These are phyloP conservation scores for Aspergillus felis DNA, from an alignment of 2,329 filamentous ascomycete species.

Conservation along the genomic window DNA sequence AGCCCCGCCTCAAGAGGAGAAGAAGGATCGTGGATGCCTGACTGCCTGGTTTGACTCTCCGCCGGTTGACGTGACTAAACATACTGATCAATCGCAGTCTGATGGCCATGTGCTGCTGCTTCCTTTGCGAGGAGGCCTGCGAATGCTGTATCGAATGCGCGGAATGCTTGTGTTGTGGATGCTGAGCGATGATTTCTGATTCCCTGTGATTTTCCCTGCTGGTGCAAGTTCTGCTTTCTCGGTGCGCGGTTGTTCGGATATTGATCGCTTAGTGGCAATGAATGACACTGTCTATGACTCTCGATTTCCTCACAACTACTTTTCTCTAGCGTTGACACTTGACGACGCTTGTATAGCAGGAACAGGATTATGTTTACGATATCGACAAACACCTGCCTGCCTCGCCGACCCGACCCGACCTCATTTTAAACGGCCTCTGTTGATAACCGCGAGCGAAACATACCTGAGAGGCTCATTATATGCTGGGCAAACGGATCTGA, in stretches of 20 bases:
- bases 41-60: slow-evolving; percentile 12
- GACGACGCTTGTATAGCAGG: too few relatives aligned
- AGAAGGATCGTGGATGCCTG: slow-evolving; percentile 17
- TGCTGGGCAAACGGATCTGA: too few relatives aligned
- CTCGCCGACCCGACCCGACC: too few relatives aligned
- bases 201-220: neutral
- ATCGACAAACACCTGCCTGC: too few relatives aligned
- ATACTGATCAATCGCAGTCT: slow-evolving; percentile 4
- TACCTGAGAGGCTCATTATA: too few relatives aligned
- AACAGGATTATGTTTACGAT: too few relatives aligned
- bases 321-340: too few relatives aligned
- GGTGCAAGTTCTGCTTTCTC: neutral
- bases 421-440: too few relatives aligned
- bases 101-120: slow-evolving; percentile 19
- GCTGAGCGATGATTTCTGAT: neutral
- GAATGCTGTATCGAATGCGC: slow-evolving; percentile 17
- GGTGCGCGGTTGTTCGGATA: neutral
- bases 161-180: slow-evolving; percentile 15
- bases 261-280: neutral
- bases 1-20: slow-evolving; percentile 10
- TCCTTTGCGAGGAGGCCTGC: slow-evolving; percentile 18
- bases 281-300: neutral
- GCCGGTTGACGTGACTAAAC: neutral
- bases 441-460: too few relatives aligned
- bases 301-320: neutral